phyloP scores from a whole-genome alignment of 2,329 filamentous ascomycete genomes.

The Penicillium sp. region DNA sequence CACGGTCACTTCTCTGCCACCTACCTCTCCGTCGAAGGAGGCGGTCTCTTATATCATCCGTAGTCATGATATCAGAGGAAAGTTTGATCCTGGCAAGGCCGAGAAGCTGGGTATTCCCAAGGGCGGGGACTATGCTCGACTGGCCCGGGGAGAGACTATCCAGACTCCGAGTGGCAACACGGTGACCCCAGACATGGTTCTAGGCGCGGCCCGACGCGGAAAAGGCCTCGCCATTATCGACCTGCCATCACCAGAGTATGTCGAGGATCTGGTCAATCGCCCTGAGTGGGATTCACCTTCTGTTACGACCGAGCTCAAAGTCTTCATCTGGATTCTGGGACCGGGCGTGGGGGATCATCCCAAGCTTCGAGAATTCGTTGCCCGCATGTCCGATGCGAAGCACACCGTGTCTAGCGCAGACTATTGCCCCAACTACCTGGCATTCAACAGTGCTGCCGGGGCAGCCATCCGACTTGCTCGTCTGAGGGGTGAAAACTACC shows the following conservation, averaged over 20 bases:
- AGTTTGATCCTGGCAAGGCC: conserved; percentile 71
- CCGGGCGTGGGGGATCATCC: conserved; percentile 64
- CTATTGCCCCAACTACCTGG: conserved; percentile 71
- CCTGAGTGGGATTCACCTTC: conserved; percentile 69
- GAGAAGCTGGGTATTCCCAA: conserved; percentile 63
- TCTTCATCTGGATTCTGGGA: conserved; percentile 81
- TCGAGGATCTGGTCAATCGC: conserved; percentile 68
- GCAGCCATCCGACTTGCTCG: conserved; percentile 69
- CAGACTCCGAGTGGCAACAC: conserved; percentile 63
- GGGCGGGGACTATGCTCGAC: conserved; percentile 58
- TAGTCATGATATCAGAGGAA: conserved; percentile 73
- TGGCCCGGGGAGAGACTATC: conserved; percentile 67
- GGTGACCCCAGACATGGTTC: conserved; percentile 84
- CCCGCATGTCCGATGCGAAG: conserved; percentile 59
- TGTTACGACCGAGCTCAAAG: conserved; percentile 67
- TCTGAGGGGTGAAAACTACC: conserved; percentile 74
- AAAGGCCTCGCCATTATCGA: conserved; percentile 79
- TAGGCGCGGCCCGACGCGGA: conserved; percentile 68
- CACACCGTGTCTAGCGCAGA: conserved; percentile 80
- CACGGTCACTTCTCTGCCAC: conserved; percentile 64
- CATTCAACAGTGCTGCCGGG: conserved; percentile 66
- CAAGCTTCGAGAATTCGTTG: conserved; percentile 69
- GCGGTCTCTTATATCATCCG: conserved; percentile 87
- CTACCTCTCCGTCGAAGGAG: conserved; percentile 63
- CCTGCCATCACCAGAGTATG: conserved; percentile 68